phyloP scores from a whole-genome alignment of 2,329 filamentous ascomycete species.

The Ascochyta fabae region DNA sequence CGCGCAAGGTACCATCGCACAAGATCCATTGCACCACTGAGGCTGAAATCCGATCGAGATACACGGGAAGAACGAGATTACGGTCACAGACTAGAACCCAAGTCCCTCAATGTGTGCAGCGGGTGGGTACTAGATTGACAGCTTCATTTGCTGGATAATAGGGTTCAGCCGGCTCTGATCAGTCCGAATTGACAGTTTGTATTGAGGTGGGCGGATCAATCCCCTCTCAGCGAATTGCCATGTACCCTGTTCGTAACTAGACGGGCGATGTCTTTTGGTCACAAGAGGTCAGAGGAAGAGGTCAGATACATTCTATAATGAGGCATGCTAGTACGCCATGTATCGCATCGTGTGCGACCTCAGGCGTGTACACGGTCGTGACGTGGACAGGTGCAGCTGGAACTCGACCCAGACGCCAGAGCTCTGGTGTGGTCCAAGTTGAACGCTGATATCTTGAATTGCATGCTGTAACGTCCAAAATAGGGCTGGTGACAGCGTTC shows the following conservation, averaged over 20 bases:
- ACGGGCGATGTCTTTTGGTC: neutral
- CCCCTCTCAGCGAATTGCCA: neutral
- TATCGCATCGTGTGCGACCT: neutral
- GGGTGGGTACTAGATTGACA: neutral
- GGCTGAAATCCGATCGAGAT: neutral
- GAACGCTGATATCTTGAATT: neutral
- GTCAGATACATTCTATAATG: neutral
- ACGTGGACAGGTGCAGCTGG: neutral
- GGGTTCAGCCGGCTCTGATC: neutral
- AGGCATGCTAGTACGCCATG: neutral
- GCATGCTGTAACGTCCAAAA: neutral
- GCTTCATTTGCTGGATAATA: neutral
- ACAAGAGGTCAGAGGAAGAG: neutral
- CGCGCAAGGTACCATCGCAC: neutral
- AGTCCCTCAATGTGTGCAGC: neutral
- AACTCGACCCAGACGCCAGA: neutral
- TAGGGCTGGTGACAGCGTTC: constrained; percentile 9
- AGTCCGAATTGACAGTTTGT: neutral
- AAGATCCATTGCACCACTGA: neutral
- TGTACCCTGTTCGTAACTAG: too few relatives aligned
- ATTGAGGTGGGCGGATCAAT: neutral
- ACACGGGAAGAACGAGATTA: neutral
- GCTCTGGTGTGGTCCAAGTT: neutral
- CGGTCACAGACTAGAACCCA: neutral
- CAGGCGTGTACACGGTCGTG: neutral